Evolutionary conservation across 495 filamentous ascomycete species (phyloP).

Genomic region (Hyaloscypha bicolor): DNA sequence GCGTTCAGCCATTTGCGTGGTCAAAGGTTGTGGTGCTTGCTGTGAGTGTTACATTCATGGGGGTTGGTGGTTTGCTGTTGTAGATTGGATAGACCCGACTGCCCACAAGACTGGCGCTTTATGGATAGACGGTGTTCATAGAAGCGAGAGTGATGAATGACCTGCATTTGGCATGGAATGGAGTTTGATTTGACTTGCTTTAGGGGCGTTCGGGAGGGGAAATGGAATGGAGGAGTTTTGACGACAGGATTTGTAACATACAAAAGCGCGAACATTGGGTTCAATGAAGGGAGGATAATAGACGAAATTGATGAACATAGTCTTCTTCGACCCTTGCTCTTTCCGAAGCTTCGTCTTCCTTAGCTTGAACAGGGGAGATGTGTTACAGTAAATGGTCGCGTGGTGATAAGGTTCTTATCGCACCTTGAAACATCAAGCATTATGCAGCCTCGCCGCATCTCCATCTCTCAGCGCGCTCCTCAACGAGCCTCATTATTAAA

Average conservation of each 20-base stretch:
- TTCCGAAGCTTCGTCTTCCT: background rate
- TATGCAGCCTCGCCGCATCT: background rate
- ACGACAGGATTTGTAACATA: background rate
- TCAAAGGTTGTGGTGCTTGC: slow-evolving; percentile 39
- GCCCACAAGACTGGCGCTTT: background rate
- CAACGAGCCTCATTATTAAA: background rate
- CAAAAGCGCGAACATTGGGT: background rate
- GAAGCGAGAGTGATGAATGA: background rate
- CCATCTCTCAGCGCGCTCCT: background rate
- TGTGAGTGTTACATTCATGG: slow-evolving; percentile 39
- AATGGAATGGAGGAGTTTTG: background rate
- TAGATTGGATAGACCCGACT: background rate
- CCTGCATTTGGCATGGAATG: background rate
- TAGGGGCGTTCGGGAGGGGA: background rate
- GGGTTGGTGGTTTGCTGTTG: slow-evolving; percentile 41
- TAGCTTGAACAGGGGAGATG: background rate
- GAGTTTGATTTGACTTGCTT: background rate
- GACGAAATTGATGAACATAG: background rate
- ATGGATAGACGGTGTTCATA: background rate
- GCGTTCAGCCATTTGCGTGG: slow-evolving; percentile 38
- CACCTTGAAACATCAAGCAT: background rate
- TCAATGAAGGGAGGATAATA: background rate
- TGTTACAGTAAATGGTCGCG: background rate
- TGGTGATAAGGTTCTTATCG: slow-evolving; percentile 12
- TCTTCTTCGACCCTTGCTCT: no score